Evolutionary conservation across 140 eudicot genomes (phyloP).

Genomic region (Bidens hawaiensis): DNA sequence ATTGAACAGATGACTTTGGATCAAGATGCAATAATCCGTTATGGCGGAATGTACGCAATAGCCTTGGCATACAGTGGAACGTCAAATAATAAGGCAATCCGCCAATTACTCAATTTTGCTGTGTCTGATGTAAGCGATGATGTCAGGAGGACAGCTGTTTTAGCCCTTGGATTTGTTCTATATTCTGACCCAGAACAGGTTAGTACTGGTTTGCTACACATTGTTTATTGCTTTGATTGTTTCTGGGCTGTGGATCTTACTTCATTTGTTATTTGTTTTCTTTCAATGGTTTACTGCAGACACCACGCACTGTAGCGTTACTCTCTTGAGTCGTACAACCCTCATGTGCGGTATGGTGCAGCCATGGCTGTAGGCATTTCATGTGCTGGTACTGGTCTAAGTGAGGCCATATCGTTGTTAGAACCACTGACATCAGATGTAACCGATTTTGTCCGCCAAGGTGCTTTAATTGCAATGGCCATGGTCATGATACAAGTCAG

Average conservation of each 20-base stretch:
- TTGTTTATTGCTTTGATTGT: neutral
- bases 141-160: conserved; percentile 97
- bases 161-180: conserved; percentile 92
- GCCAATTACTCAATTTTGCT: conserved; percentile 91
- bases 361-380: conserved; percentile 98
- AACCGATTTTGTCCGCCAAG: conserved; percentile 97
- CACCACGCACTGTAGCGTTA: conserved; percentile 85
- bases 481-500: conserved; percentile 98
- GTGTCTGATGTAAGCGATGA: conserved; percentile 97
- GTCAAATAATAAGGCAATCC: conserved; percentile 87
- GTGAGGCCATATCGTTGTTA: conserved; percentile 93
- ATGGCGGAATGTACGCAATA: conserved; percentile 97
- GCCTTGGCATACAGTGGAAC: conserved; percentile 97
- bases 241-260: neutral
- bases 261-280: neutral
- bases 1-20: conserved; percentile 96
- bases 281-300: conserved; percentile 39
- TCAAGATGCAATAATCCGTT: conserved; percentile 92
- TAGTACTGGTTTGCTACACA: conserved; percentile 10
- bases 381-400: conserved; percentile 96
- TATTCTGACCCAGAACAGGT: conserved; percentile 98
- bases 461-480: conserved; percentile 97
- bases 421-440: conserved; percentile 97
- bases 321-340: conserved; percentile 95
- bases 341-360: conserved; percentile 97